A percentile compares a stretch with the other conserved stretches of the same genome.
These are phyloP conservation scores for Aspergillus ostianus DNA, from an alignment of 495 filamentous ascomycete genomes.

Conservation along the genomic window DNA sequence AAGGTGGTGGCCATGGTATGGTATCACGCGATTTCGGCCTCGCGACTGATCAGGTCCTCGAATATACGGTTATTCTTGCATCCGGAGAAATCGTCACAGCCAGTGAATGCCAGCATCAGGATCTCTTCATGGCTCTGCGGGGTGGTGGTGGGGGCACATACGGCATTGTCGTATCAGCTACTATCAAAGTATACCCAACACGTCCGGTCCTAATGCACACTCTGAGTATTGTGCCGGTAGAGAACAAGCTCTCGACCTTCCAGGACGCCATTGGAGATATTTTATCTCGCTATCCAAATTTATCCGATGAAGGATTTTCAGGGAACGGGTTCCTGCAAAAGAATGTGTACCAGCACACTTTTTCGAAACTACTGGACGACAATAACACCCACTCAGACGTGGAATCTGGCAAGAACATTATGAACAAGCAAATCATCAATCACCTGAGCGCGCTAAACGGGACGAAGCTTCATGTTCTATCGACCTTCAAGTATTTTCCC, in stretches of 20 bases:
- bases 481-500: background rate
- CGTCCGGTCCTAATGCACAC: constrained; percentile 11
- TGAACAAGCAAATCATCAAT: constrained; percentile 18
- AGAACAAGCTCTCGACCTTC: background rate
- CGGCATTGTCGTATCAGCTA: constrained; percentile 43
- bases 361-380: constrained; percentile 25
- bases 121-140: constrained; percentile 57
- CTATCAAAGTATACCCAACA: constrained; percentile 36
- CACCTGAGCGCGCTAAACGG: constrained; percentile 26
- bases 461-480: constrained; percentile 22
- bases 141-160: constrained; percentile 45
- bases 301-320: constrained; percentile 19
- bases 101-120: constrained; percentile 44
- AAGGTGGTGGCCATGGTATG: constrained; percentile 20
- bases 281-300: constrained; percentile 7
- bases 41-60: constrained; percentile 34
- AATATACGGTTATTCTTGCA: constrained; percentile 46
- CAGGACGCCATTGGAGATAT: constrained; percentile 8
- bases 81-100: constrained; percentile 46
- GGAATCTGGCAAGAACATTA: constrained; percentile 19
- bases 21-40: constrained; percentile 24
- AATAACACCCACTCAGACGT: constrained; percentile 17
- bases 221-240: background rate
- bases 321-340: constrained; percentile 25
- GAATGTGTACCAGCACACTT: constrained; percentile 17